Conservation (phyloP, 371 early-diverging fungal species). For the Fennellomyces sp. region DNA sequence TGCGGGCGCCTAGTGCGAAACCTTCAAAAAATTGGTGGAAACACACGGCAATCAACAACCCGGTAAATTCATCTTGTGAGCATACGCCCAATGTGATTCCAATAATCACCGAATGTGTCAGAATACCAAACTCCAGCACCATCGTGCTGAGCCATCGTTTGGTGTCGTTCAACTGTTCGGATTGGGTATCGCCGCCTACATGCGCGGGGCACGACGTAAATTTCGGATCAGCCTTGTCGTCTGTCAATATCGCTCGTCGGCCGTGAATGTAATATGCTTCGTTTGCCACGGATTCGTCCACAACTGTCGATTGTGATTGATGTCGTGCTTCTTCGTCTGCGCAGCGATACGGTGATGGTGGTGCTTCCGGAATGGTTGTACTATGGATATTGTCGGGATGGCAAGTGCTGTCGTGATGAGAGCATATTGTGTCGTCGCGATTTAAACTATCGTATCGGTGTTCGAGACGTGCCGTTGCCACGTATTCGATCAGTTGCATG, state of each 20-base stretch:
- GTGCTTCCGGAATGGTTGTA: not conserved
- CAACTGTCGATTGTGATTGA: not conserved
- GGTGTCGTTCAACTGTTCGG: conserved; percentile 6
- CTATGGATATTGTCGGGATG: not conserved
- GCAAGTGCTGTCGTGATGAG: not conserved
- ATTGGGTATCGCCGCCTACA: not conserved
- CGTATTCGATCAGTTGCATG: conserved; percentile 37
- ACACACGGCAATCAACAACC: conserved; percentile 73
- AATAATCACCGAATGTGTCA: conserved; percentile 80
- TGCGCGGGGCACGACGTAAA: conserved; percentile 2
- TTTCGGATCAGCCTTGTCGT: not conserved
- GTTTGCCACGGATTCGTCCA: not conserved
- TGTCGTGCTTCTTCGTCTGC: not conserved
- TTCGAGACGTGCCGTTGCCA: conserved; percentile 29
- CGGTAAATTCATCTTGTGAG: conserved; percentile 23
- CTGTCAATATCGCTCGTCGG: not conserved
- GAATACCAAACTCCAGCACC: conserved; percentile 79
- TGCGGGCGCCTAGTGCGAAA: conserved; percentile 77
- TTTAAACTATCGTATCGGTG: not conserved
- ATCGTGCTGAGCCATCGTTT: conserved; percentile 12
- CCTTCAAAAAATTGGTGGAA: conserved; percentile 77
- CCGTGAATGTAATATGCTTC: not conserved
- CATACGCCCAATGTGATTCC: conserved; percentile 67
- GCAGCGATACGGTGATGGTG: not conserved
- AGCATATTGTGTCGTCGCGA: not conserved